Evolutionary conservation across 106 monocot species (phyloP).

Genomic region (Acorus calamus): DNA sequence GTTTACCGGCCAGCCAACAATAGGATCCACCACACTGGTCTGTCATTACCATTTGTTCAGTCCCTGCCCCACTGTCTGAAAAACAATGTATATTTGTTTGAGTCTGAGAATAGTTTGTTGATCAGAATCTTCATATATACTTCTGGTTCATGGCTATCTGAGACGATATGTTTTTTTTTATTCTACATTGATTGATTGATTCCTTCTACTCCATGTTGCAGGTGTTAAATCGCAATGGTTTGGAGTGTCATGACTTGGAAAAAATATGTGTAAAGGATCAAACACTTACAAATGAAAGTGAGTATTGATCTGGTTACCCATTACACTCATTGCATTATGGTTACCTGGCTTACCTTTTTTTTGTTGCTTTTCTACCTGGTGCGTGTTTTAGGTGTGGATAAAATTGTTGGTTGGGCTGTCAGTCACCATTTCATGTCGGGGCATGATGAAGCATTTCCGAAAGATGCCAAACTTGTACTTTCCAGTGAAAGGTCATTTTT

Average conservation of each 20-base stretch:
- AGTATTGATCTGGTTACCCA: constrained; percentile 15
- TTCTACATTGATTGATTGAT: neutral
- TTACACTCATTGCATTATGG: neutral
- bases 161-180: neutral
- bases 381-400: constrained; percentile 61
- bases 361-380: neutral
- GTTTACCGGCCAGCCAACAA: too few relatives aligned
- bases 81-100: too few relatives aligned
- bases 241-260: constrained; percentile 78
- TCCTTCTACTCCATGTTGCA: constrained; percentile 12
- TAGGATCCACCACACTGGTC: too few relatives aligned
- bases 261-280: constrained; percentile 70
- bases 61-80: too few relatives aligned
- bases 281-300: constrained; percentile 80
- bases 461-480: constrained; percentile 50
- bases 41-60: too few relatives aligned
- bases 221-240: constrained; percentile 62
- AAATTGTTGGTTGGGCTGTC: constrained; percentile 83
- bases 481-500: constrained; percentile 56
- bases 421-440: constrained; percentile 62
- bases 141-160: neutral
- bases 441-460: constrained; percentile 11
- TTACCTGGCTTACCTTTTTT: neutral
- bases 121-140: too few relatives aligned
- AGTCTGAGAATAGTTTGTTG: too few relatives aligned